Base-by-base conservation (phyloP, 1,284 basidiomycete genomes). In the Boletus sp. region DNA sequence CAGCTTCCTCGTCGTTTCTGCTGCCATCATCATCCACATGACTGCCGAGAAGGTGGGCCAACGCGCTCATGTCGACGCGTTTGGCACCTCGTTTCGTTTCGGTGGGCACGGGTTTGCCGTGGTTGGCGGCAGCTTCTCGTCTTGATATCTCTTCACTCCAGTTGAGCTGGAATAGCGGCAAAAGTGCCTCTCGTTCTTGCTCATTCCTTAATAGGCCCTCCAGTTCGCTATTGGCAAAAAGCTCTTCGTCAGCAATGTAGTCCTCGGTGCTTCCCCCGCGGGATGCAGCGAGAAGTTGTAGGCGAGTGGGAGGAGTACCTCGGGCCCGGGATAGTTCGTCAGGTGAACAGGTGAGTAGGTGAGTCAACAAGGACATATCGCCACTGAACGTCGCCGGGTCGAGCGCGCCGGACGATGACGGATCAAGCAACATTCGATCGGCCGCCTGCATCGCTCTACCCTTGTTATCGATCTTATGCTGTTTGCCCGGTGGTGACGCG, bases 371-470 rank as follows among this genome's bases (percentile, higher is more conserved):
- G 8, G 69, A 58, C 16, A 59, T 27, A 38, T 50, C 46, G 39
- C 42, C 29, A 50, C 19, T 44, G 44, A 51, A 44, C 17, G 40
- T 56, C 12, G 48, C 41, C 27, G 20, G 27, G 5, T 49, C 46
- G 14, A 29, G 34, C 23, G 46, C 41, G 22, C 41, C 41, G 50
- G 27, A 50, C 23, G 64, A 58, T 17, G 77, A 64, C 13, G 82
- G 83, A 52, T 81, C 65, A 22, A 82, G 70, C 34, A 87, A 68
- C 54, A 81, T 81, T 26, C 69, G 71, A 29, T 75, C 73, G 1
- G 78, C 78, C 38, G 73, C 67, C 25, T 67, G 68, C 20, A 78
- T 59, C 14, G 70, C 62, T 32, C 62, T 54, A 48, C 72, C 68
- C 42, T 69, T 64, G 20, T 29, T 36, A 17, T 41, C 44, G 8